A percentile compares a stretch with the other conserved stretches of the same genome.
These are phyloP conservation scores for Talaromyces sp. DNA, from an alignment of 2,329 filamentous ascomycete species.

Conservation along the genomic window DNA sequence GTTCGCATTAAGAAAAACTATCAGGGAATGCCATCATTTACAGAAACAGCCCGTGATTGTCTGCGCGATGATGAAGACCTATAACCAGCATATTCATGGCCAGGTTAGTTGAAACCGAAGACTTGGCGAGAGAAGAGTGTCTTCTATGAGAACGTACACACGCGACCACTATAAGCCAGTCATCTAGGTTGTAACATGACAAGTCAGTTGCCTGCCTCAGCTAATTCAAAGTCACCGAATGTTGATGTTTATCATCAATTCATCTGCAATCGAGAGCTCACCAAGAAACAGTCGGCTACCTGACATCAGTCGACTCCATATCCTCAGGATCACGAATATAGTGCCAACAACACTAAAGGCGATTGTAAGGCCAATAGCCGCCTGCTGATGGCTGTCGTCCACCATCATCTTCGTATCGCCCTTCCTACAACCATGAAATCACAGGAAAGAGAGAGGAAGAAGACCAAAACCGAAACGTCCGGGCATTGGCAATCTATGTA, in stretches of 20 bases:
- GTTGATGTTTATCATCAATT: neutral
- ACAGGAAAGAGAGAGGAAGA: neutral
- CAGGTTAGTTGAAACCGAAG: neutral
- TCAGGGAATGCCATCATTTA: neutral
- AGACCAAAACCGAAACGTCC: neutral
- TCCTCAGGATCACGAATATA: constrained; percentile 25
- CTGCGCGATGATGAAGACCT: neutral
- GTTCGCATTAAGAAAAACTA: neutral
- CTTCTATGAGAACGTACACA: neutral
- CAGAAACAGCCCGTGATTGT: neutral
- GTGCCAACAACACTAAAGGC: constrained; percentile 26
- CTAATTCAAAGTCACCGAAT: neutral
- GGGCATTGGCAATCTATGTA: constrained; percentile 2
- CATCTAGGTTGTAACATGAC: neutral
- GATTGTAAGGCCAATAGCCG: constrained; percentile 25
- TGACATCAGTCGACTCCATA: constrained; percentile 28
- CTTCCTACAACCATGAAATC: neutral
- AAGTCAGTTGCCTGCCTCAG: neutral
- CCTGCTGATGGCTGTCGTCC: constrained; percentile 25
- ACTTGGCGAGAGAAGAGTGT: neutral
- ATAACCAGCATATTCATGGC: neutral
- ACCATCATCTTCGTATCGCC: constrained; percentile 7
- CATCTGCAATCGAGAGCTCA: constrained; percentile 11
- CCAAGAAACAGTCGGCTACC: constrained; percentile 23
- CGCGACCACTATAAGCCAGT: neutral